Percentiles rank a stretch among this genome's conserved stretches.
phyloP scores from a whole-genome alignment of 2,329 filamentous ascomycete genomes.

The Nannizziopsis arthrosporioides region DNA sequence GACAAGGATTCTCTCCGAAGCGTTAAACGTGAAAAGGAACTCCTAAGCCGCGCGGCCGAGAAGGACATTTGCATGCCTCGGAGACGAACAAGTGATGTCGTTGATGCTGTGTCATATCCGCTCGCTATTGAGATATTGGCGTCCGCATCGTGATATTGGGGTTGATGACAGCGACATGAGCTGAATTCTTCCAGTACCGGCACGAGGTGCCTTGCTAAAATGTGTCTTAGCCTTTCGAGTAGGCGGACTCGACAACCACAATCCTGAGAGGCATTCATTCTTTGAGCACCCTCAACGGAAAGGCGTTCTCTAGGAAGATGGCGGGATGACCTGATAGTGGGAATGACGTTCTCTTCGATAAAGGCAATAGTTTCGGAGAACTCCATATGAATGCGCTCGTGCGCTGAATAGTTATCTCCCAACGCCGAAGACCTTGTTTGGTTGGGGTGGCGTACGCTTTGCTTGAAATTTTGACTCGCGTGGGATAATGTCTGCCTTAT shows the following conservation, averaged over 20 bases:
- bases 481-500: not conserved
- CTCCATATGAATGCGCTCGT: not conserved
- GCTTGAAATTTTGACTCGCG: not conserved
- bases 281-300: not conserved
- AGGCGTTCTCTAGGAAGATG: not conserved
- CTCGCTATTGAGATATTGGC: not conserved
- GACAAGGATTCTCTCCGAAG: not conserved
- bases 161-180: not conserved
- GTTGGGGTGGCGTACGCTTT: not conserved
- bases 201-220: not conserved
- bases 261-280: not conserved
- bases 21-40: not conserved
- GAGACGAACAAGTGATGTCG: not conserved
- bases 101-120: constrained; percentile 5
- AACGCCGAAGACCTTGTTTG: not conserved
- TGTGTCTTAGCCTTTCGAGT: not conserved
- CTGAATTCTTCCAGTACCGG: constrained; percentile 2
- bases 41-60: too few species aligned
- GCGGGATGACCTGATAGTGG: not conserved
- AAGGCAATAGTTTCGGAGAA: not conserved
- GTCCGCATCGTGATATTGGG: not conserved
- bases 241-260: not conserved
- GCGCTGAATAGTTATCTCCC: not conserved
- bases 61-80: too few species aligned
- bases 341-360: not conserved